These are phyloP conservation scores for Hyparrhenia diplandra DNA, from an alignment of 176 grass and related monocot genomes.

Conservation along the genomic window DNA sequence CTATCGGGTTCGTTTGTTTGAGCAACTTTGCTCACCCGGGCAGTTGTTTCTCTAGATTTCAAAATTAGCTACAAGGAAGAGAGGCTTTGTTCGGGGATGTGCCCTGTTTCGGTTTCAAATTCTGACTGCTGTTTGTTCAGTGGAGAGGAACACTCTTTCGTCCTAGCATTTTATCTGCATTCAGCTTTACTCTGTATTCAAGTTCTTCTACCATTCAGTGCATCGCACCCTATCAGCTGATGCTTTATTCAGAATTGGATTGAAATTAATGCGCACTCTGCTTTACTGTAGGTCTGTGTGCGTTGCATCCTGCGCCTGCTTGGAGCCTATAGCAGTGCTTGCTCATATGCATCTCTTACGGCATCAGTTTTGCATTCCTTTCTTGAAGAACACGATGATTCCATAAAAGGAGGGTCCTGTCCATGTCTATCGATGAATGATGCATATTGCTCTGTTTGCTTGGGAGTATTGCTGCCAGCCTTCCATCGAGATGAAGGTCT, in stretches of 20 bases:
- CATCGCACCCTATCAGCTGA: not conserved
- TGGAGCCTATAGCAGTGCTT: conserved; percentile 35
- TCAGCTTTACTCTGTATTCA: too few species aligned
- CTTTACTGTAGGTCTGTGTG: conserved; percentile 54
- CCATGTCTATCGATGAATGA: conserved; percentile 23
- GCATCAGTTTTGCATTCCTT: conserved; percentile 40
- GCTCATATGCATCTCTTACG: conserved; percentile 36
- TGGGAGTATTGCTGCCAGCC: conserved; percentile 60
- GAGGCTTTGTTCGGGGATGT: not conserved
- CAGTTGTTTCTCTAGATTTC: not conserved
- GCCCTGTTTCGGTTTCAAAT: not conserved
- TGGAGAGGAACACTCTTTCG: not conserved
- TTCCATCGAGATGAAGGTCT: conserved; percentile 31
- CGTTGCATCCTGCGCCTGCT: conserved; percentile 68
- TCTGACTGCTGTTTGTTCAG: not conserved
- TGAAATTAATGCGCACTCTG: not conserved
- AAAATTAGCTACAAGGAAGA: not conserved
- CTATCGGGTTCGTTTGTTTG: not conserved
- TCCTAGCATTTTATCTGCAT: too few species aligned
- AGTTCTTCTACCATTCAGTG: not conserved
- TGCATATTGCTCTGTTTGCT: conserved; percentile 69
- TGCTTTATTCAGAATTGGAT: not conserved
- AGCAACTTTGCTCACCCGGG: not conserved
- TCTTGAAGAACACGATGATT: conserved; percentile 53
- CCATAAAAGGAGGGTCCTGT: conserved; percentile 18